Conservation (phyloP, 345 rosid genomes). For the Linum tenue region DNA sequence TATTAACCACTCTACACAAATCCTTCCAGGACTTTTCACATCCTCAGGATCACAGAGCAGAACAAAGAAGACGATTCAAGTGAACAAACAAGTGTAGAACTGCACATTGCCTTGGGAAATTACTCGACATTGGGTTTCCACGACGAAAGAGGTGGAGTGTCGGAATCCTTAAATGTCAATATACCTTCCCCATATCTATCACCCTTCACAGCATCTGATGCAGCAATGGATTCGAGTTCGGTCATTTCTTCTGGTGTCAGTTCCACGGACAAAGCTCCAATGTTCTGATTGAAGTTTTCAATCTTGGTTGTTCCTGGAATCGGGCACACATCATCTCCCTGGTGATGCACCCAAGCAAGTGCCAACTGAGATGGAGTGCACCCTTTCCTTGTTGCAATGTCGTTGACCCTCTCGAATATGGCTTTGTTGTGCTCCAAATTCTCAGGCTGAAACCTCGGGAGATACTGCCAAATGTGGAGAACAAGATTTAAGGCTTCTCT, state of each 20-base stretch:
- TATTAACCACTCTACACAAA: too few species aligned
- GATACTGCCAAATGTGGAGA: conserved; percentile 19
- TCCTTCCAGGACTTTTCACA: too few species aligned
- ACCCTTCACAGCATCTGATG: conserved; percentile 32
- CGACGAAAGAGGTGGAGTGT: conserved; percentile 50
- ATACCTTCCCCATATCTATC: conserved; percentile 15
- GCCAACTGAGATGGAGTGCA: conserved; percentile 60
- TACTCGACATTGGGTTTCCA: conserved; percentile 20
- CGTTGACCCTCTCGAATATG: conserved; percentile 34
- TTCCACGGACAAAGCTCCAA: conserved; percentile 49
- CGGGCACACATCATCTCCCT: conserved; percentile 53
- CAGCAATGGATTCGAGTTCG: conserved; percentile 42
- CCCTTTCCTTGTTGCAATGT: conserved; percentile 37
- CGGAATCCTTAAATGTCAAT: conserved; percentile 23
- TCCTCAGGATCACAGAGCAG: too few species aligned
- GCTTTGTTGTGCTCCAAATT: conserved; percentile 41
- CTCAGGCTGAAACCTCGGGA: conserved; percentile 55
- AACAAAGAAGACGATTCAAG: too few species aligned
- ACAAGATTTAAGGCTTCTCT: neutral
- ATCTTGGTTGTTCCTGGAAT: conserved; percentile 59
- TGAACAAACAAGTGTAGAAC: too few species aligned
- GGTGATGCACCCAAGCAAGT: conserved; percentile 61
- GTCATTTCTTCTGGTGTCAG: conserved; percentile 47
- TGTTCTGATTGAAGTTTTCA: conserved; percentile 48
- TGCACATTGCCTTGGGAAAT: too few species aligned